Conservation (phyloP, 495 filamentous ascomycete genomes). For the Pyronema domesticum region DNA sequence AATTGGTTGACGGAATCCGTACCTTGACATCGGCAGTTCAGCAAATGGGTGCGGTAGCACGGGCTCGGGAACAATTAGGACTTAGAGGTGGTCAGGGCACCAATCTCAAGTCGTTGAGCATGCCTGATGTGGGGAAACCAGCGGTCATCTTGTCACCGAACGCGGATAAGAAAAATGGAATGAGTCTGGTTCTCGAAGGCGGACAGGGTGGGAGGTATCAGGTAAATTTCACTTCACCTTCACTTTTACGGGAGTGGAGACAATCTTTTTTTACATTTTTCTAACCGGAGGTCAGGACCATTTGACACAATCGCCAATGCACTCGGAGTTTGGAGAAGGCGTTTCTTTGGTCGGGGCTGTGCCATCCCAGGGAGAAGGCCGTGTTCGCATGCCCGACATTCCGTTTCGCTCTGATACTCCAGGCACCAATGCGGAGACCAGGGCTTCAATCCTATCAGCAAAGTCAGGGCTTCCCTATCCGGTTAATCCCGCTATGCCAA, state of each 20-base stretch:
- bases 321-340: constrained; percentile 21
- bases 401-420: constrained; percentile 20
- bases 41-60: no score
- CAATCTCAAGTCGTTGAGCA: constrained; percentile 33
- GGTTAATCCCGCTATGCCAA: constrained; percentile 27
- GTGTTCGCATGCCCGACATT: constrained; percentile 18
- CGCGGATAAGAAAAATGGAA: constrained; percentile 32
- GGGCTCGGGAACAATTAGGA: no score
- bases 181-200: constrained; percentile 36
- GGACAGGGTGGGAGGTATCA: constrained; percentile 8
- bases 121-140: constrained; percentile 49
- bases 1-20: no score
- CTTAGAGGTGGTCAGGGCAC: no score
- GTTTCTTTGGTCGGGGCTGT: constrained; percentile 21
- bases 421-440: constrained; percentile 33
- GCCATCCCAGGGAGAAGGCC: constrained; percentile 5
- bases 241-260: no score
- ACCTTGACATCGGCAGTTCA: no score
- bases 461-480: constrained; percentile 48
- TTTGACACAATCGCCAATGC: constrained; percentile 16
- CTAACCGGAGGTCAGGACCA: constrained; percentile 10
- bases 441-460: constrained; percentile 74
- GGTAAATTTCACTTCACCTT: no score
- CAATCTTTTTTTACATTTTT: no score
- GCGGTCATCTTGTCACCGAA: constrained; percentile 46